Evolutionary conservation across 192 early-diverging fungal genomes (phyloP).

Genomic region (Coemansia asiatica): DNA sequence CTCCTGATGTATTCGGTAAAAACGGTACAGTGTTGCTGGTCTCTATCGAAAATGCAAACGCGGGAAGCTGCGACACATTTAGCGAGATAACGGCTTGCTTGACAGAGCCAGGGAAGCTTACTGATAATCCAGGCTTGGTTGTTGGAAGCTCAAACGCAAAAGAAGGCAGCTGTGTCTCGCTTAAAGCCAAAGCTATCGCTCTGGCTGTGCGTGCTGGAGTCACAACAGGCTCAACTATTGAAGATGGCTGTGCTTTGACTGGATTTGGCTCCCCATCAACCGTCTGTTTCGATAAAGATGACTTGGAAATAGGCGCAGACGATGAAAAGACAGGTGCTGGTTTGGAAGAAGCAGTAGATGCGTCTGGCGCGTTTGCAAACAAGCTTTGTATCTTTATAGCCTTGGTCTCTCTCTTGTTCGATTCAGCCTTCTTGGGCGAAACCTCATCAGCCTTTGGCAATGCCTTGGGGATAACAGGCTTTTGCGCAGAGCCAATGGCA

Average conservation of each 20-base stretch:
- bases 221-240: not conserved
- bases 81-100: not conserved
- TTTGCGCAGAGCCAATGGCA: slow-evolving; percentile 5
- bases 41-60: slow-evolving; percentile 23
- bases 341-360: not conserved
- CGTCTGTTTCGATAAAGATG: not conserved
- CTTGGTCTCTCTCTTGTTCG: slow-evolving; percentile 3
- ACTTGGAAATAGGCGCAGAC: not conserved
- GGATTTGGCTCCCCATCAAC: not conserved
- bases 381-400: slow-evolving; percentile 4
- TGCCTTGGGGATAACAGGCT: not conserved
- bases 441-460: not conserved
- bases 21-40: not conserved
- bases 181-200: not conserved
- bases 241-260: slow-evolving; percentile 1
- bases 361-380: slow-evolving; percentile 12
- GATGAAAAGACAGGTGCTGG: not conserved
- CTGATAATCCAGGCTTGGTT: not conserved
- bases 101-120: not conserved
- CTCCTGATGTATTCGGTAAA: not conserved
- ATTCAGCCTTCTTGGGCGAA: not conserved
- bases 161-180: not conserved
- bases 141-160: not conserved
- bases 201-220: not conserved
- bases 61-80: slow-evolving; percentile 19